Evolutionary conservation across 306 rosid species (phyloP), one percentile per base, ranked within the genome.

Genomic region (Lablab purpureus): DNA sequence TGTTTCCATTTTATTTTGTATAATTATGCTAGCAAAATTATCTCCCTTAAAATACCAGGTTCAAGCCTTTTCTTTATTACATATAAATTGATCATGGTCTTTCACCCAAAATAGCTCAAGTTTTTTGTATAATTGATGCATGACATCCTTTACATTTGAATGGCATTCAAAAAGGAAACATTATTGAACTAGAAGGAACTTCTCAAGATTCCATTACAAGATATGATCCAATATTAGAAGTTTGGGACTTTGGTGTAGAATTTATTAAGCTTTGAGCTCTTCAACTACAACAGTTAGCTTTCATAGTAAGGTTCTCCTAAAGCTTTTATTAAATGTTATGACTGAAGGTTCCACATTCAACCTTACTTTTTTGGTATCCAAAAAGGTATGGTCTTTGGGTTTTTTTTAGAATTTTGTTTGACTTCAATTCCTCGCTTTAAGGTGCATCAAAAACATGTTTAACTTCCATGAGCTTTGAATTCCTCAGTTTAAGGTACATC

Each of bases 381-480:
- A 72, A 18, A 50, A 30, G 0, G 13, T 34, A 10, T 30, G 12
- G 30, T 28, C 46, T 50, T 18, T 55, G 66, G 37, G 30, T 19
- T 73, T 52, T 55, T 17, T 73, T 13, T 73, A 17, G 49, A 67
- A 22, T 54, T 46, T 45, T 58, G 65, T 74, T 73, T 63, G 32
- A 74, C 27, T 36, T 37, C 11, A 37, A 2, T 9, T 40, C 3
- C 45, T 9, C 13, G 10, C 3, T 40, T 40, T 36, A 32, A 32
- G 37, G 28, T n/a, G 28, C 2, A 1, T 25, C 1, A 25, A 25
- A 25, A 25, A 25, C 28, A 25, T 25, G 28, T 25, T 25, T 25
- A 25, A 25, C 2, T 25, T 25, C 28, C 28, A 25, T 25, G 28
- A 25, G 37, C 8, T 32, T 6, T n/a, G n/a, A n/a, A n/a, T n/a